Conservation (phyloP, 306 rosid genomes). For the Morella rubra region DNA sequence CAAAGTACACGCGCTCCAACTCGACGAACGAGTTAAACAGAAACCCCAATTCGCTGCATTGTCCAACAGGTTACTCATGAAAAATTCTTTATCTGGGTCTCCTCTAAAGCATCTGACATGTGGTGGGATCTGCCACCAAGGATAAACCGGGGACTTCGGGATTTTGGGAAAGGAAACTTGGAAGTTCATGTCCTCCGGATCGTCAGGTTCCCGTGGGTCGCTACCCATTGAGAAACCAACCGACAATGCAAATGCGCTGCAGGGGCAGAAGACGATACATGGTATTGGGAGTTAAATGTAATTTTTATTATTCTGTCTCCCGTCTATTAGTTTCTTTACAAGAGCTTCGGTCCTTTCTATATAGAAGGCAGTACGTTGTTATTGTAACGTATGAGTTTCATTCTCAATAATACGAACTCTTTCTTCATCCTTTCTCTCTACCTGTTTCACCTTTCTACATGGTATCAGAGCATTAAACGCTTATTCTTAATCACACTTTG, state of each 20-base stretch:
- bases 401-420: too few relatives aligned
- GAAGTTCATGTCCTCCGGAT: neutral
- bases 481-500: too few relatives aligned
- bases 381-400: too few relatives aligned
- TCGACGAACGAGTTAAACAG: constrained; percentile 38
- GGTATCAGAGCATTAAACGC: too few relatives aligned
- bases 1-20: constrained; percentile 33
- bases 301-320: too few relatives aligned
- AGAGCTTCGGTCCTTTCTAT: too few relatives aligned
- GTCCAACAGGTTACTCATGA: neutral
- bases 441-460: too few relatives aligned
- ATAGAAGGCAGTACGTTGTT: too few relatives aligned
- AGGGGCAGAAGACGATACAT: constrained; percentile 46
- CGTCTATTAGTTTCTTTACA: too few relatives aligned
- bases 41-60: constrained; percentile 31
- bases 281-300: too few relatives aligned
- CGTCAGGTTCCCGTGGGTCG: constrained; percentile 3
- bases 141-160: constrained; percentile 42
- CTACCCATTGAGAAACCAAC: constrained; percentile 23
- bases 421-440: too few relatives aligned
- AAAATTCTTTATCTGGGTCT: constrained; percentile 28
- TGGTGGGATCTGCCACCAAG: constrained; percentile 36
- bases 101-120: constrained; percentile 1
- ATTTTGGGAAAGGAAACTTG: constrained; percentile 32
- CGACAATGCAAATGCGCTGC: constrained; percentile 29